Base-by-base conservation (phyloP, 2,329 filamentous ascomycete species). In the Hypocrella siamensis region DNA sequence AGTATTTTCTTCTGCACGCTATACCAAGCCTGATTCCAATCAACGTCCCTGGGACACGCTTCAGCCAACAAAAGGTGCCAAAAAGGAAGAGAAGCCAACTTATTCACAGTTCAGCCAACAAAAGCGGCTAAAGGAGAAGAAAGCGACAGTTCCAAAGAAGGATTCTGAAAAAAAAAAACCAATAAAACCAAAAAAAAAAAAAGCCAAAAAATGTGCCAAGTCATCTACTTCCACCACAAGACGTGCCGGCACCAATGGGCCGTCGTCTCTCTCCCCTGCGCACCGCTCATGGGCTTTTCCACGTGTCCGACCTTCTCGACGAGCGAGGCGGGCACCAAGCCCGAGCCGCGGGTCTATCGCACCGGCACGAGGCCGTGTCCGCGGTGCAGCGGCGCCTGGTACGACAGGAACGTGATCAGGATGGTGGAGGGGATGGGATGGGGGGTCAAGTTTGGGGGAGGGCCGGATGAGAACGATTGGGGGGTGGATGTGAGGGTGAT, bases 161-260 rank as follows among this genome's bases (percentile, higher is more conserved):
- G 12, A 22, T 22, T 22, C 21, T 12, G 17, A 30, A 30, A 28
- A 28, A 28, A 15, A 17, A 26, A 16, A 31, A 21, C 18, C 22
- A 12, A 15, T 19, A 19, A n/a, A 4, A n/a, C 12, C 11, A 29
- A 17, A 21, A 25, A 9, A 8, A 9, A 22, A 25, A 10, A 18
- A 25, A 14, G 3, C 4, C 6, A 18, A 17, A 41, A 21, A 29
- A 70, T 70, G 66, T 70, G 66, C 46, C 40, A 43, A 14, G 54
- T 60, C n/a, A 57, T 51, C 17, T 60, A 63, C 47, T 67, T 58
- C 48, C 52, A 54, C 35, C 61, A 66, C 46, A 59, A 57, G 31
- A 42, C 40, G 36, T 72, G 67, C 57, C 51, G 53, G 9, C 67
- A 70, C 53, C 57, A 54, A 41, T 73, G 67, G 67, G 55, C 63